Evolutionary conservation across 2,329 filamentous ascomycete species (phyloP).

Genomic region (Aspergillus amoenus): DNA sequence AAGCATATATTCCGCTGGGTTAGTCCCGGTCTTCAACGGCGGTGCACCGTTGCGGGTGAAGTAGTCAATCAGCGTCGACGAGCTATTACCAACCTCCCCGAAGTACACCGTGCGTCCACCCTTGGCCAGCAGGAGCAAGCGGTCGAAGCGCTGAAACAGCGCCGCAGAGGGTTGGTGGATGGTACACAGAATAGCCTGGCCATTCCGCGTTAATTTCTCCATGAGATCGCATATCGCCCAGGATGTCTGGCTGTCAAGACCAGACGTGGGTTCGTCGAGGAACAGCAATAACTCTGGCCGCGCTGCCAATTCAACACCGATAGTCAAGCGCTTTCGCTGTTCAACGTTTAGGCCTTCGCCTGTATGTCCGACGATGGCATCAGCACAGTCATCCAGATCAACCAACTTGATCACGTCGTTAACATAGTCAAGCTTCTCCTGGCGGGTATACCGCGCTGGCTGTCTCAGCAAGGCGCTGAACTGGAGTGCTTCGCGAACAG

Average conservation of each 20-base stretch:
- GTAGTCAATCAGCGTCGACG: conserved; percentile 57
- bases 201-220: conserved; percentile 83
- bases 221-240: conserved; percentile 89
- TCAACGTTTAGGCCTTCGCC: conserved; percentile 55
- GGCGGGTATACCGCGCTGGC: conserved; percentile 67
- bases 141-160: conserved; percentile 82
- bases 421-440: conserved; percentile 86
- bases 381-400: conserved; percentile 86
- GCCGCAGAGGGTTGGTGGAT: conserved; percentile 97
- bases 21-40: conserved; percentile 60
- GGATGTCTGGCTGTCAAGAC: conserved; percentile 88
- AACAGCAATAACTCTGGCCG: conserved; percentile 88
- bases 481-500: conserved; percentile 81
- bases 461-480: conserved; percentile 87
- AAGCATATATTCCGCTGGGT: conserved; percentile 76
- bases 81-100: conserved; percentile 63
- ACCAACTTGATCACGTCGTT: conserved; percentile 87
- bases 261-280: conserved; percentile 91
- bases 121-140: conserved; percentile 62
- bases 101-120: conserved; percentile 70
- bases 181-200: conserved; percentile 92
- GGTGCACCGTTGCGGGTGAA: conserved; percentile 65
- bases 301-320: conserved; percentile 90
- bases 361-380: conserved; percentile 71
- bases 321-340: conserved; percentile 75